Conservation (phyloP, 75 land plant species). For the Cryptomeria japonica region DNA sequence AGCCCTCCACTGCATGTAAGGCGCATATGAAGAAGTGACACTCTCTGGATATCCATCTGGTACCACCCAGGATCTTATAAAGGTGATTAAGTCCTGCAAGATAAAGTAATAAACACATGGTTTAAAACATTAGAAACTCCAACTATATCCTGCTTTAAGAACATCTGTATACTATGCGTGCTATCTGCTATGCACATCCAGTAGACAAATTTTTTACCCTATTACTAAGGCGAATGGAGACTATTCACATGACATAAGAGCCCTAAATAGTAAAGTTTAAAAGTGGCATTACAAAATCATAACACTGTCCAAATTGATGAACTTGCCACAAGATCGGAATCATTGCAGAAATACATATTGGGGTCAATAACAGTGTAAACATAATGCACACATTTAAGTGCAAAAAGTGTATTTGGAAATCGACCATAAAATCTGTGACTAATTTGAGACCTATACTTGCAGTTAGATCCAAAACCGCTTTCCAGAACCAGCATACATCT, state of each 20-base stretch:
- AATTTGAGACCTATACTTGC: background rate
- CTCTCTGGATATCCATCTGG: constrained; percentile 99
- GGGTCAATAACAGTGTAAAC: background rate
- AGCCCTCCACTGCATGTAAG: constrained; percentile 99
- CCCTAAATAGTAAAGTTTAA: background rate
- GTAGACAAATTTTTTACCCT: background rate
- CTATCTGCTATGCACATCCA: background rate
- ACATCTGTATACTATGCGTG: background rate
- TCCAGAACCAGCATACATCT: background rate
- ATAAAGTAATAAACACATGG: background rate
- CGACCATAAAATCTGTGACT: background rate
- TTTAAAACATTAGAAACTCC: background rate
- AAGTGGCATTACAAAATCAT: background rate
- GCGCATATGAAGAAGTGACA: constrained; percentile 88
- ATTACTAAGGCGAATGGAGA: background rate
- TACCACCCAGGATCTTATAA: constrained; percentile 84
- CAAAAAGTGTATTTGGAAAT: background rate
- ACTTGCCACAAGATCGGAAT: background rate
- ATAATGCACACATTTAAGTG: background rate
- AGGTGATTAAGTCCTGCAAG: constrained; percentile 78
- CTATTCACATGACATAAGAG: background rate
- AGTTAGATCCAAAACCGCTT: background rate
- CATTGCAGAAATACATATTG: background rate
- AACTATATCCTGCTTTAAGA: background rate
- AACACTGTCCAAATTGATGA: background rate